These are phyloP conservation scores for Epichloe coenophiala DNA, from an alignment of 2,329 filamentous ascomycete genomes.

Conservation along the genomic window DNA sequence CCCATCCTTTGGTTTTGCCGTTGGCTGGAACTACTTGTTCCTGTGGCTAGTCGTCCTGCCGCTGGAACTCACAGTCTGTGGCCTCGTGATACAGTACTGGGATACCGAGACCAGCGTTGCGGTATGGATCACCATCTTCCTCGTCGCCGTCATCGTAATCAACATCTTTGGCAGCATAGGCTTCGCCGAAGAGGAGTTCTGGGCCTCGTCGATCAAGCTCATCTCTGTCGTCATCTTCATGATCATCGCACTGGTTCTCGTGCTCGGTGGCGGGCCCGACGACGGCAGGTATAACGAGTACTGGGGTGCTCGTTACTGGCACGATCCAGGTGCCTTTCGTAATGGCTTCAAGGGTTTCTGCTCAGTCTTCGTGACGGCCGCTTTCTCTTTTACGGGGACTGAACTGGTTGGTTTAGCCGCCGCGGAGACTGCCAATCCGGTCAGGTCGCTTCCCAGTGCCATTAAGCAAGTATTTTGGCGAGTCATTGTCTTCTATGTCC, in stretches of 20 bases:
- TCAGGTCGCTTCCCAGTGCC: conserved; percentile 60
- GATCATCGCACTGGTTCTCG: conserved; percentile 42
- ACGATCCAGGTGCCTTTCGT: conserved; percentile 40
- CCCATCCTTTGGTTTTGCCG: conserved; percentile 44
- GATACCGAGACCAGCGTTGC: conserved; percentile 28
- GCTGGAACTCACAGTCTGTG: conserved; percentile 36
- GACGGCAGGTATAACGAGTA: conserved; percentile 26
- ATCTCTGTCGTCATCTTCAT: conserved; percentile 47
- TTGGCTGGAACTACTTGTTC: conserved; percentile 32
- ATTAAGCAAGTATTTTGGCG: conserved; percentile 59
- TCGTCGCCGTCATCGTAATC: conserved; percentile 33
- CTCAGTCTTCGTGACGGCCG: conserved; percentile 54
- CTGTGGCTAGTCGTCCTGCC: conserved; percentile 38
- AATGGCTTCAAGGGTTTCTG: conserved; percentile 60
- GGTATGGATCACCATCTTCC: conserved; percentile 41
- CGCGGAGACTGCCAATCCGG: conserved; percentile 53
- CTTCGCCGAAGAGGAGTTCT: conserved; percentile 43
- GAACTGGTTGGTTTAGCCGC: conserved; percentile 58
- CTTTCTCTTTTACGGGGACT: conserved; percentile 52
- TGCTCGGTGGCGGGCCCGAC: conserved; percentile 42
- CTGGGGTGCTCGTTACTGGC: conserved; percentile 29
- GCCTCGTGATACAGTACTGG: conserved; percentile 40
- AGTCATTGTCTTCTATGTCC: conserved; percentile 36
- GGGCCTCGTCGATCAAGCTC: conserved; percentile 42
- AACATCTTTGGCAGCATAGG: conserved; percentile 43